Percentiles rank a stretch among this genome's conserved stretches.
Evolutionary conservation across 371 early-diverging fungal genomes (phyloP).

Genomic region (Quaeritorhiza haematococci): DNA sequence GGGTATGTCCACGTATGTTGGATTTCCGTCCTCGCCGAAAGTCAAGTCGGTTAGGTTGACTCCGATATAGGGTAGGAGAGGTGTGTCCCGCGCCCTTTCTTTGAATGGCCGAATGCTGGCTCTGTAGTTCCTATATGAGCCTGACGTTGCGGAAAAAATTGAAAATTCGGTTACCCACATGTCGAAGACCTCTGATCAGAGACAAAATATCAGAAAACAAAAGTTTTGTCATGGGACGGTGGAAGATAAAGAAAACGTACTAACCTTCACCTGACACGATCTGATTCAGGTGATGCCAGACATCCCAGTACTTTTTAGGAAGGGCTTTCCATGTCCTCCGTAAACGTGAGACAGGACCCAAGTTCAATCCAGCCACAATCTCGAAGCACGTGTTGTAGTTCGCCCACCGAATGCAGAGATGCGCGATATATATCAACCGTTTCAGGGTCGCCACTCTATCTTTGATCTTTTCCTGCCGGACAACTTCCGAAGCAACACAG

Average conservation of each 20-base stretch:
- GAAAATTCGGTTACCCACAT: not conserved
- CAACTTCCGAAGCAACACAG: constrained; percentile 47
- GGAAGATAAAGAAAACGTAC: constrained; percentile 4
- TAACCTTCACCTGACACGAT: constrained; percentile 30
- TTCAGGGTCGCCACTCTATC: constrained; percentile 43
- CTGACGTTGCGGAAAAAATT: constrained; percentile 15
- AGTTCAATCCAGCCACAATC: constrained; percentile 55
- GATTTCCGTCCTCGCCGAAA: constrained; percentile 44
- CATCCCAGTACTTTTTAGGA: constrained; percentile 38
- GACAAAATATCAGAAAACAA: too few relatives aligned
- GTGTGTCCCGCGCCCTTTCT: not conserved
- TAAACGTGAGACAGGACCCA: constrained; percentile 49
- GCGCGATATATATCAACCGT: constrained; percentile 49
- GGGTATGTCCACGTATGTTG: constrained; percentile 15
- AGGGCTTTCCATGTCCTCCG: constrained; percentile 41
- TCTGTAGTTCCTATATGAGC: constrained; percentile 31
- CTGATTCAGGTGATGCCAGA: constrained; percentile 26
- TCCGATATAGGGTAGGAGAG: constrained; percentile 39
- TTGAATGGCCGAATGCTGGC: constrained; percentile 2
- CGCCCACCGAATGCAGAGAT: constrained; percentile 46
- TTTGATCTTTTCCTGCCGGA: constrained; percentile 29
- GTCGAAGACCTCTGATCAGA: too few relatives aligned
- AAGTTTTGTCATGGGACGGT: too few relatives aligned
- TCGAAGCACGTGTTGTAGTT: constrained; percentile 62
- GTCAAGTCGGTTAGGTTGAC: constrained; percentile 40